Percentiles rank a stretch among this genome's conserved stretches.
These are phyloP conservation scores for Fusarium liriodendri DNA, from an alignment of 2,329 filamentous ascomycete species.

Conservation along the genomic window DNA sequence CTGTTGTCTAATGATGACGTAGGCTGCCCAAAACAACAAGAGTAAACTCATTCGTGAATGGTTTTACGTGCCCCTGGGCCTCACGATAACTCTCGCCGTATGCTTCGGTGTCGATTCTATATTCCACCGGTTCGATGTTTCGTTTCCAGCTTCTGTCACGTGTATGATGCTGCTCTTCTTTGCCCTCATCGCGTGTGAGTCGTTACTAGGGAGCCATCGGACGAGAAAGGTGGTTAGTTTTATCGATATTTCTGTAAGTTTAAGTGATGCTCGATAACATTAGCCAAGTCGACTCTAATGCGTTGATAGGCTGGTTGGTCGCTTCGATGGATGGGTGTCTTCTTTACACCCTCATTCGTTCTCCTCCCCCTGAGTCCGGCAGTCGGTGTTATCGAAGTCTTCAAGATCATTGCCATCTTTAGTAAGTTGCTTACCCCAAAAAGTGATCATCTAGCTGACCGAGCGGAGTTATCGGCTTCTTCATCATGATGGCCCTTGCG, in stretches of 20 bases:
- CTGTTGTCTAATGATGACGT: slow-evolving; percentile 11
- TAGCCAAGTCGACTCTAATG: neutral
- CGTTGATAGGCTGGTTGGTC: slow-evolving; percentile 64
- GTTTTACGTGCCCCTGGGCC: slow-evolving; percentile 62
- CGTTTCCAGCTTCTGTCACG: slow-evolving; percentile 70
- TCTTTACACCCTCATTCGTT: slow-evolving; percentile 70
- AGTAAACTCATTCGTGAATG: slow-evolving; percentile 50
- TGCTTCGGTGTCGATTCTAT: slow-evolving; percentile 59
- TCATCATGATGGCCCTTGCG: slow-evolving; percentile 62
- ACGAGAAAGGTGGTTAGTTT: slow-evolving; percentile 60
- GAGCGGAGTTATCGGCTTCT: slow-evolving; percentile 63
- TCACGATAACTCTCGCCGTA: slow-evolving; percentile 53
- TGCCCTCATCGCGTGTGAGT: slow-evolving; percentile 59
- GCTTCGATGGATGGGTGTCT: slow-evolving; percentile 67
- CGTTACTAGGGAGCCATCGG: slow-evolving; percentile 58
- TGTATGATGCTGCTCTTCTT: slow-evolving; percentile 67
- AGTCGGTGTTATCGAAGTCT: slow-evolving; percentile 65
- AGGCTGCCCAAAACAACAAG: slow-evolving; percentile 33
- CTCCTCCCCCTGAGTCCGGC: slow-evolving; percentile 66
- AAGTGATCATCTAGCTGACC: neutral
- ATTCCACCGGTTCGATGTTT: slow-evolving; percentile 58
- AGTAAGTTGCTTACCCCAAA: slow-evolving; percentile 50
- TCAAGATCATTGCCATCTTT: slow-evolving; percentile 70
- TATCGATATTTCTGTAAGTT: slow-evolving; percentile 65
- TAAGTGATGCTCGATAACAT: neutral